Evolutionary conservation across 108 stramenopile species (phyloP), one percentile per base, ranked within the genome.

Genomic region (Cyclotella atomus): DNA sequence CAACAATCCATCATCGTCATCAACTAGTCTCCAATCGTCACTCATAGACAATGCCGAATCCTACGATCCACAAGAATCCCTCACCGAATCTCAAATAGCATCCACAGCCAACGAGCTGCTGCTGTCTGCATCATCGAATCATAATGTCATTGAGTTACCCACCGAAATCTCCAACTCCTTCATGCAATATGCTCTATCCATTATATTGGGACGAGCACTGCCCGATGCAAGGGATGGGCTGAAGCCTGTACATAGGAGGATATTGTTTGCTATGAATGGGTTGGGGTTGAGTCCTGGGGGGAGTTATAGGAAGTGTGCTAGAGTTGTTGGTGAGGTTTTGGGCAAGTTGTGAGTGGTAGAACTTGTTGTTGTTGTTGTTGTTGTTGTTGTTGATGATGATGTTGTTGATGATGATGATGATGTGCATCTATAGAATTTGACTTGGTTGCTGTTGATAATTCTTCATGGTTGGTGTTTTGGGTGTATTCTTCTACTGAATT

Each of bases 211-310:
- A 0, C 86, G 98, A 6, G 98, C 98, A 8, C 79, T 98, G 35
- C 98, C 98, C 20, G 98, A 98, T 84, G 96, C 93, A 20, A 83
- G 98, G 12, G 98, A 98, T 82, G 98, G 98, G 52, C 43, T 98
- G 59, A 98, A 98, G 71, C 98, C 98, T 17, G 98, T 98, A 5
- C 98, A 98, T 83, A 84, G 98, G 21, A 88, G 98, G 41, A 97
- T 98, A 64, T 76, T 98, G 43, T 98, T 91, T 81, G 92, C 96
- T 44, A 98, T 98, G 98, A 76, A 88, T 75, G 93, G 88, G 43
- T 75, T 98, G 38, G 81, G 83, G 23, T 83, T 98, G 46, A 61
- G 30, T 38, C 95, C 97, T 1, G 83, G 30, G 15, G 65, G 75
- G 10, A 53, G 79, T n/a, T 93, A 96, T 83, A 85, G 98, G n/a